Percentiles rank a stretch among this genome's conserved stretches.
These are phyloP conservation scores for Lentinus tigrinus DNA, from an alignment of 768 basidiomycete genomes.

Conservation along the genomic window DNA sequence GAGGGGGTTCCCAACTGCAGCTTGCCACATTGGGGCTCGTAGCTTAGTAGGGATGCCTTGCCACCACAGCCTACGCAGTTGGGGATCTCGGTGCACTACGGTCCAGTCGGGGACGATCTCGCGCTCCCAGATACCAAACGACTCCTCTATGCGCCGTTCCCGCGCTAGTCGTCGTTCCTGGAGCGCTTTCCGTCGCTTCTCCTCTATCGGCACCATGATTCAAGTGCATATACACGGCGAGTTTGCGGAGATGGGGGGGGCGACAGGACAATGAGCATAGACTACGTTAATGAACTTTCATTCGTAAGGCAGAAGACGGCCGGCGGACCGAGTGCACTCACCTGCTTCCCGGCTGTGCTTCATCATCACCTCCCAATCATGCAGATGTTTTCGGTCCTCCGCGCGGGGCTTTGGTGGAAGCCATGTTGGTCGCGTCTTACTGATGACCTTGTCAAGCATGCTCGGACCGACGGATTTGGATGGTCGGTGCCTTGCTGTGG, in stretches of 20 bases:
- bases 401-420: constrained; percentile 78
- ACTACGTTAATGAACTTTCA: constrained; percentile 24
- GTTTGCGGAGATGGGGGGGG: not conserved
- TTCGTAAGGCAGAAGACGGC: constrained; percentile 7
- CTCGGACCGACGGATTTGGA: constrained; percentile 66
- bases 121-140: constrained; percentile 72
- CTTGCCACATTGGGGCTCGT: constrained; percentile 80
- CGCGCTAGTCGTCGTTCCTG: constrained; percentile 61
- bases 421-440: constrained; percentile 79
- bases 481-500: constrained; percentile 37
- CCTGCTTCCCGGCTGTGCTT: constrained; percentile 72
- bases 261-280: constrained; percentile 5
- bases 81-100: constrained; percentile 62
- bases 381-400: constrained; percentile 82
- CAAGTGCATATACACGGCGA: not conserved
- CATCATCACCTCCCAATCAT: constrained; percentile 90
- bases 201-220: constrained; percentile 45
- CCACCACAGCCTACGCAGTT: constrained; percentile 81
- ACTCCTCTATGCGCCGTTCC: constrained; percentile 69
- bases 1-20: constrained; percentile 80
- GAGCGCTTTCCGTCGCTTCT: constrained; percentile 62
- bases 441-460: constrained; percentile 73
- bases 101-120: constrained; percentile 84
- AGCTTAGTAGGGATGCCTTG: constrained; percentile 81
- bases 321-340: constrained; percentile 32